Evolutionary conservation across 345 rosid genomes (phyloP), one percentile per base, ranked within the genome.

Genomic region (Hibiscus trionum): DNA sequence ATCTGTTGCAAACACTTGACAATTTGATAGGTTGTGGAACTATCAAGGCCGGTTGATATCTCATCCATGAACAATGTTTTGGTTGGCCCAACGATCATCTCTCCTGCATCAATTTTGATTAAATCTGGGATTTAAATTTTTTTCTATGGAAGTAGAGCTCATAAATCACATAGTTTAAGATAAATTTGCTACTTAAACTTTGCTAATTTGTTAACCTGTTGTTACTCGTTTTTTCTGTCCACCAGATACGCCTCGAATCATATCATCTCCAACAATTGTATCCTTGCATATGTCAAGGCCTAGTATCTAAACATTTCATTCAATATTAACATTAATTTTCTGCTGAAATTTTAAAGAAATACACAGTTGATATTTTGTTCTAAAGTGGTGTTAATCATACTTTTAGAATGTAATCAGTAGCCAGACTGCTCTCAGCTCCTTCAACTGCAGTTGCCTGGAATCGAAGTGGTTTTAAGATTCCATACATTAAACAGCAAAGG

Each of bases 41-140:
- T 92, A 74, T 94, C 98, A 53, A 91, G 78, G 62, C 96, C 98
- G 1, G 96, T 94, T 7, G 97, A 91, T 83, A 92, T 94, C 81
- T 92, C 98, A 71, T 94, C 97, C 97, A 94, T 94, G 75, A 86
- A 90, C 71, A 94, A 42, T 42, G 96, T 84, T 72, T 92, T 94
- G 19, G 96, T 86, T 29, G 98, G 98, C 17, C 97, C 93, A 27
- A 94, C 97, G 17, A 90, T 88, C 98, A 91, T 94, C 82, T 94
- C 98, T 29, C 96, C 97, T 91, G 82, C 46, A 49, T 39, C 37
- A 19, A 47, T 69, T 61, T 42, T 42, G 10, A 15, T 17, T 50
- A 27, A 26, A 47, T 9, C 7, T 14, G 11, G 66, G 37, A 17
- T 31, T 27, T 33, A 4, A 4, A 4, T 0, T 33, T 33, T 33